Evolutionary conservation across 1,284 basidiomycete species (phyloP), one percentile per base, ranked within the genome.

Genomic region (Blastosporella zonata): DNA sequence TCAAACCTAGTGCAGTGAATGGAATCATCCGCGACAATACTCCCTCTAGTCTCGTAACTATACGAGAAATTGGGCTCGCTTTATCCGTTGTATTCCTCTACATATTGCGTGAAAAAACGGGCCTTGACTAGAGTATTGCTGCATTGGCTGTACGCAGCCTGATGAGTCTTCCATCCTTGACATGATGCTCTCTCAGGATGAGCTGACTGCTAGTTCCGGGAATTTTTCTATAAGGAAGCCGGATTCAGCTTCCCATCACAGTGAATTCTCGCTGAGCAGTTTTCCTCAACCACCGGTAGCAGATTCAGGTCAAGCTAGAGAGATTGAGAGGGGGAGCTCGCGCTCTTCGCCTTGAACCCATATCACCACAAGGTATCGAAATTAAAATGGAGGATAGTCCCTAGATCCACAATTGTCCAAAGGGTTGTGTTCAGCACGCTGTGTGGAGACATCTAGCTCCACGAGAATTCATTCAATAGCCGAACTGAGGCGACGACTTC

Each of bases 251-350:
- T 77, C 77, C 3, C 61, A 67, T 38, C 69, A 64, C 43, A 83
- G 81, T 60, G 82, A 82, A 21, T 79, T 89, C 56, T 86, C 87
- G 6, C 67, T 89, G 45, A 86, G 83, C 57, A 72, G 73, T 43
- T 88, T 89, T 65, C 85, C 85, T 3, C 66, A 74, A 31, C 87
- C 86, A 23, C 86, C 87, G 17, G 62, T 63, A 49, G 61, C 60
- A 49, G 35, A 57, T 46, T 21, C 27, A 29, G 45, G 31, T 27
- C 10, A 53, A 49, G 21, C 41, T 52, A 23, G 49, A 48, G 12
- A 34, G 27, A 33, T 21, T 50, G 34, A 42, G 28, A 17, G 52
- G 52, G 17, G 48, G 52, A 9, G 41, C 46, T 21, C 49, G 35
- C 15, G 34, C 28, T 17, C 53, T 46, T 33, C 50, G 40, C 2